Evolutionary conservation across 805 yeast species (phyloP).

Genomic region (Kazachstania kunashirensis): DNA sequence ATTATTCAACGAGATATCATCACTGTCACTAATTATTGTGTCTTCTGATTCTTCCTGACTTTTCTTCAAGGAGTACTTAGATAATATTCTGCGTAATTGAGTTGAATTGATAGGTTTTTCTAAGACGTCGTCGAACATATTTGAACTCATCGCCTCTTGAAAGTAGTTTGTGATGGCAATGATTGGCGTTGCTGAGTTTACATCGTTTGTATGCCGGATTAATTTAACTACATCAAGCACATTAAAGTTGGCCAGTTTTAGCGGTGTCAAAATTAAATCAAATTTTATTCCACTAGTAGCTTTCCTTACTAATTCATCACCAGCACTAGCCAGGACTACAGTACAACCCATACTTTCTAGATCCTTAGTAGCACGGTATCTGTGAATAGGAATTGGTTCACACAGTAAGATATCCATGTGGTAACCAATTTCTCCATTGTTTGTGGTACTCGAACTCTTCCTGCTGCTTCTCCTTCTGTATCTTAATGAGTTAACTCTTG

Average conservation of each 20-base stretch:
- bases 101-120: conserved; percentile 52
- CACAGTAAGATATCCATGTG: conserved; percentile 64
- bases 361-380: conserved; percentile 55
- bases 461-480: conserved; percentile 25
- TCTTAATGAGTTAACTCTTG: conserved; percentile 22
- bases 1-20: conserved; percentile 3
- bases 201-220: conserved; percentile 62
- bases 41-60: conserved; percentile 27
- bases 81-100: conserved; percentile 20
- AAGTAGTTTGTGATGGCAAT: conserved; percentile 65
- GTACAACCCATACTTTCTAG: conserved; percentile 67
- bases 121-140: conserved; percentile 54
- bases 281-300: conserved; percentile 77
- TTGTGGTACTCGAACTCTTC: conserved; percentile 16
- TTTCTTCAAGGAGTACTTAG: conserved; percentile 26
- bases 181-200: conserved; percentile 69
- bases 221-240: conserved; percentile 71
- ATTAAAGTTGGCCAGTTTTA: conserved; percentile 55
- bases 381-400: conserved; percentile 76
- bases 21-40: conserved; percentile 27
- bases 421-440: conserved; percentile 11
- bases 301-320: conserved; percentile 73
- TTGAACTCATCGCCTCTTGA: conserved; percentile 49
- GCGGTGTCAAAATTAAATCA: conserved; percentile 73
- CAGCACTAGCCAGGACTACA: conserved; percentile 66